Base-by-base conservation (phyloP, 768 basidiomycete species). In the Boletus vermiculosoides region DNA sequence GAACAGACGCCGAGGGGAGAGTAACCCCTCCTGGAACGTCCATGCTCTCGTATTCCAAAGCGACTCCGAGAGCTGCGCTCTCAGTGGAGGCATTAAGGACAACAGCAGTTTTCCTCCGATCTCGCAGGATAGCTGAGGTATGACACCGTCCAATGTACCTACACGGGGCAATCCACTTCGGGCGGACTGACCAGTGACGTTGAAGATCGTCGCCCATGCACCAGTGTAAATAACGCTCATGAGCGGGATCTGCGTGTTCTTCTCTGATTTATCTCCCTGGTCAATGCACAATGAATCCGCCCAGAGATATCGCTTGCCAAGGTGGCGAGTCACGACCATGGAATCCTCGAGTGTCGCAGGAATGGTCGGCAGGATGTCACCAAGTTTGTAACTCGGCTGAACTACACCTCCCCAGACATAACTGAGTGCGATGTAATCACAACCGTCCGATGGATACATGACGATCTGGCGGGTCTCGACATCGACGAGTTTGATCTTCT, bases 1-100 rank as follows among this genome's bases (percentile, higher is more conserved):
- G 44, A 45, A 45, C 25, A 55, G 15, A 51, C 33, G 28, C 28
- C 48, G 34, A 45, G 25, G 44, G 5, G 25, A 45, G 10, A 45
- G 25, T 4, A 52, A 11, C 7, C 36, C 25, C 36, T 56, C 55
- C 6, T 56, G 50, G 30, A 52, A 37, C 0, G 55, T 56, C 55
- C 50, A 56, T 18, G 49, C 55, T 13, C 55, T 51, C 16, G 55
- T 52, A 16, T 30, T 16, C 20, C 45, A 47, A 47, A 20, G n/a
- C 13, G 45, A 47, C 28, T 5, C 6, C n/a, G 45, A 47, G 13
- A 47, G 18, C 45, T 47, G 30, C n/a, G 4, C 33, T 18, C 10
- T n/a, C n/a, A 47, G 45, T 8, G n/a, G 11, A 20, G 30, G 45
- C 45, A 47, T 47, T 12, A 28, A 7, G 5, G 45, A 47, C n/a